Conservation (phyloP, 139 green algal genomes). For the Chlamydomonas incerta region DNA sequence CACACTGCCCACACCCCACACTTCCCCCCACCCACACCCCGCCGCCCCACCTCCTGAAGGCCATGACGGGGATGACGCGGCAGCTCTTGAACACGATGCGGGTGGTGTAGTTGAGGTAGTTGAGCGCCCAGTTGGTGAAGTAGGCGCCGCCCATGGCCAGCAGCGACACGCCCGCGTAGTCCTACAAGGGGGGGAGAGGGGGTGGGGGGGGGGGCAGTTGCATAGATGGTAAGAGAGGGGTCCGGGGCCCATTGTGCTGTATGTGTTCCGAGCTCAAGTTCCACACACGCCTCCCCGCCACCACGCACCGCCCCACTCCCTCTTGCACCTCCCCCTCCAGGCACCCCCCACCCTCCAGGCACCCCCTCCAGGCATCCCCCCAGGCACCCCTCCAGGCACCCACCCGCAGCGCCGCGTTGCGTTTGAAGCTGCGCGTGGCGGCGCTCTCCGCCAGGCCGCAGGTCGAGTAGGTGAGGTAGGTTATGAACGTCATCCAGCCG, state of each 20-base stretch:
- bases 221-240: no score
- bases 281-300: no score
- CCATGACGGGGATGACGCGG: constrained; percentile 75
- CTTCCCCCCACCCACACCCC: background rate
- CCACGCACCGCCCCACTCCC: no score
- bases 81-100: constrained; percentile 76
- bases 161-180: constrained; percentile 63
- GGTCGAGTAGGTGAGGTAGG: constrained; percentile 62
- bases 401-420: constrained; percentile 52
- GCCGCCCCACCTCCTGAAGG: constrained; percentile 54
- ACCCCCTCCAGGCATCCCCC: no score
- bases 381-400: background rate
- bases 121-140: constrained; percentile 76
- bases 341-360: no score
- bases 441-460: constrained; percentile 61
- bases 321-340: no score
- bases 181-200: constrained; percentile 25
- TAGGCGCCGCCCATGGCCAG: constrained; percentile 68
- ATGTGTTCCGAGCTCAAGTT: no score
- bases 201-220: no score
- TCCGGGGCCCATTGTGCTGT: no score
- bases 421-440: constrained; percentile 44
- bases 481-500: constrained; percentile 78
- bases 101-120: constrained; percentile 80
- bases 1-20: no score